Evolutionary conservation across 1,139 yeast genomes (phyloP), one percentile per base, ranked within the genome.

Genomic region (Spathaspora sp.): DNA sequence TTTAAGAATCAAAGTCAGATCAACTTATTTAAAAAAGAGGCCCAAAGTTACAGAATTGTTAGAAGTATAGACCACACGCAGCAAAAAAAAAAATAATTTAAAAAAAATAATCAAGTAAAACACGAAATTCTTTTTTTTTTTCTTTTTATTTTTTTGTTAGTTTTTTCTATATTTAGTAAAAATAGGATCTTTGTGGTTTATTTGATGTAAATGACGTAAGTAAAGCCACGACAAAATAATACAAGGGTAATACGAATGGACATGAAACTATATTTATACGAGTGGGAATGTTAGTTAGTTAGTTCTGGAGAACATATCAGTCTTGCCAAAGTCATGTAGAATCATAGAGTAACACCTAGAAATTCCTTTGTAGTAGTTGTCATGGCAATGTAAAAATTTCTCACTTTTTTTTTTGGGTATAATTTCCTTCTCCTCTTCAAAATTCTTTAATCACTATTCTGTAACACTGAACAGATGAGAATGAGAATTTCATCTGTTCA

Each of bases 81-180:
- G n/a, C n/a, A 34, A 16, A 34, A 34, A 34, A 9, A 34, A 17
- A 17, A 16, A 34, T 16, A 34, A 29, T 29, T 27, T 7, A 9
- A 33, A 11, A 15, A 27, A 27, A 29, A 13, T 29, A 29, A n/a
- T 27, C 31, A 27, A n/a, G 17, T 34, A 34, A 34, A 34, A 34
- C 38, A 34, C 38, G 38, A 16, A 15, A 15, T 33, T n/a, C 11
- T 7, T 31, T 7, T 7, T 7, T 13, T 31, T 31, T 7, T 7
- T 29, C 13, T 29, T 33, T 33, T 33, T 4, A 5, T 33, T 33
- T 33, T 33, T 33, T 11, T 33, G 15, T 34, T 34, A 34, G 17
- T 34, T 34, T 17, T 34, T 34, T 34, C 38, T 34, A 34, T 17
- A 34, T 34, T 17, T 34, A 34, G 38, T 34, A 17, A 34, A 34